Percentiles rank a stretch among this genome's conserved stretches.
Evolutionary conservation across 805 yeast species (phyloP).

Genomic region (Monosporozyma aerobia): DNA sequence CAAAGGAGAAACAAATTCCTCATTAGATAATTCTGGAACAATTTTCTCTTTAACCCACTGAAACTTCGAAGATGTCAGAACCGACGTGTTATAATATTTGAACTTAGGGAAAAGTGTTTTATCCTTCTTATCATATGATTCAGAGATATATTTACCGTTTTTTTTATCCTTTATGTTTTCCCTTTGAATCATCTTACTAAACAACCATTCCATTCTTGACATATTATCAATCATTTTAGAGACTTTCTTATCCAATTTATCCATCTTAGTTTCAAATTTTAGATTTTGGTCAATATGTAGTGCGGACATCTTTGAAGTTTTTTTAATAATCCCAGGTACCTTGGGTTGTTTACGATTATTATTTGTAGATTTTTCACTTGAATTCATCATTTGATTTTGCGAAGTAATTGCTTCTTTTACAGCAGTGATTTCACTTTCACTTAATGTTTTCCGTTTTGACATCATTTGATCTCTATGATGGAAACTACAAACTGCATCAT

Average conservation of each 20-base stretch:
- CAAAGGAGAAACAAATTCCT: conserved; percentile 15
- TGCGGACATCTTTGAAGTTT: not conserved
- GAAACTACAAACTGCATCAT: conserved; percentile 19
- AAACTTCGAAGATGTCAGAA: conserved; percentile 18
- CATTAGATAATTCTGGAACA: conserved; percentile 6
- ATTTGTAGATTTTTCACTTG: not conserved
- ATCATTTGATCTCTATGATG: conserved; percentile 12
- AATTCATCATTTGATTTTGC: not conserved
- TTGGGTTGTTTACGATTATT: not conserved
- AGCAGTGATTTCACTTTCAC: not conserved
- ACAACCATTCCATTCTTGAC: conserved; percentile 17
- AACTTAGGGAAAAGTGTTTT: conserved; percentile 3
- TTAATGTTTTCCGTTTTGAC: not conserved
- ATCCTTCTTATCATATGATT: not conserved
- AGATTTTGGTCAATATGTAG: not conserved
- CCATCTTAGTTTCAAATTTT: conserved; percentile 7
- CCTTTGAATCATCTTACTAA: conserved; percentile 10
- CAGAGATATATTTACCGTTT: not conserved
- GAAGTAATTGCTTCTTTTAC: not conserved
- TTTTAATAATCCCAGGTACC: not conserved
- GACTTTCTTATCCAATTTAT: conserved; percentile 17
- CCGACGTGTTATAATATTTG: conserved; percentile 14
- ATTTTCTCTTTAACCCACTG: conserved; percentile 16
- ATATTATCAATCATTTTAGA: conserved; percentile 16
- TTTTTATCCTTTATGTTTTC: conserved; percentile 1